Evolutionary conservation across 179 eudicot genomes (phyloP).

Genomic region (Monotropa hypopitys): DNA sequence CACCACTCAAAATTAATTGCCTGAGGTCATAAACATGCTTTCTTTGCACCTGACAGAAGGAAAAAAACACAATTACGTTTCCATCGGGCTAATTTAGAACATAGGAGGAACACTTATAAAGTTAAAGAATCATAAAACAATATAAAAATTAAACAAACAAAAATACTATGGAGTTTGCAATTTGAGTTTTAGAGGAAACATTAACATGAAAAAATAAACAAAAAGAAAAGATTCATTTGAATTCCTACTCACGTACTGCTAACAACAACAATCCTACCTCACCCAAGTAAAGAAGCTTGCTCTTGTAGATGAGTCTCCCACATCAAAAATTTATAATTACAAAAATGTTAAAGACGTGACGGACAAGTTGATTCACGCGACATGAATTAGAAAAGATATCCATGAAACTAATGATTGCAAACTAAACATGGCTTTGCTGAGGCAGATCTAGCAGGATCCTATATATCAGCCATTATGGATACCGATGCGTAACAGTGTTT

Average conservation of each 20-base stretch:
- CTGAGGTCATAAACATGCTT: conserved; percentile 90
- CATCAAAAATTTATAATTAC: background rate
- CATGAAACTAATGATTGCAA: background rate
- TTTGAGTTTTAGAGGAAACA: background rate
- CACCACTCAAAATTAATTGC: conserved; percentile 73
- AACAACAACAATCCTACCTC: background rate
- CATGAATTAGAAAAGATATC: background rate
- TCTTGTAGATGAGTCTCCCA: background rate
- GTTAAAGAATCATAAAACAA: background rate
- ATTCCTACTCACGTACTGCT: background rate
- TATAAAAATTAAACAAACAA: background rate
- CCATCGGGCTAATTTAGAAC: background rate
- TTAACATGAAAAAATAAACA: background rate
- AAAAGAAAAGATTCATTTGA: background rate
- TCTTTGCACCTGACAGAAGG: conserved; percentile 69
- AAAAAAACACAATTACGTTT: background rate
- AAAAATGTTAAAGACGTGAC: background rate
- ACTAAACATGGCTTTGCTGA: background rate
- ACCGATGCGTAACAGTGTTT: background rate
- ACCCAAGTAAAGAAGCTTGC: background rate
- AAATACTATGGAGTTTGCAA: background rate
- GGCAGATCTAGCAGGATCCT: background rate
- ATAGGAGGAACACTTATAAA: background rate
- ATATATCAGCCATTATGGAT: background rate
- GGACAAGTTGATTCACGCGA: background rate